Evolutionary conservation across 2,329 filamentous ascomycete genomes (phyloP).

Genomic region (Claviceps fusiformis): DNA sequence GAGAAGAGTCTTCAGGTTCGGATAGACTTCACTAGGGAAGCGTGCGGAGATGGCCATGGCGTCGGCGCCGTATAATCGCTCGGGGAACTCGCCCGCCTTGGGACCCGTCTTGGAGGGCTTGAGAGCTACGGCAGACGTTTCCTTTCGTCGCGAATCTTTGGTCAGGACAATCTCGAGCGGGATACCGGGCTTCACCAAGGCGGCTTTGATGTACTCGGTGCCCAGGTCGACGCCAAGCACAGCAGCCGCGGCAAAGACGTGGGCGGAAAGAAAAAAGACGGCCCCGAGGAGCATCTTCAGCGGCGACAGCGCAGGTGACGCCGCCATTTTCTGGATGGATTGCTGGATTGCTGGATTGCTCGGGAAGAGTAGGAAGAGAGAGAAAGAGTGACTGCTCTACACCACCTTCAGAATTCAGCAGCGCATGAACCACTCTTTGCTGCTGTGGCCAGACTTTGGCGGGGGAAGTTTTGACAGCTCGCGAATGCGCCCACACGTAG

Average conservation of each 20-base stretch:
- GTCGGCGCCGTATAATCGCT: slow-evolving; percentile 84
- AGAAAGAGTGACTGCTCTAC: no score
- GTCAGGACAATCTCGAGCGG: slow-evolving; percentile 96
- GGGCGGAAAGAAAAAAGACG: slow-evolving; percentile 22
- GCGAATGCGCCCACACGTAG: background rate
- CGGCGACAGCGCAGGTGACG: slow-evolving; percentile 20
- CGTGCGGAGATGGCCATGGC: slow-evolving; percentile 75
- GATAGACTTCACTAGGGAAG: slow-evolving; percentile 87
- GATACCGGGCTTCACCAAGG: slow-evolving; percentile 89
- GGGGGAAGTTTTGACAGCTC: background rate
- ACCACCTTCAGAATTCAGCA: background rate
- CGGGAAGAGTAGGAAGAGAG: no score
- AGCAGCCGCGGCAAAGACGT: slow-evolving; percentile 47
- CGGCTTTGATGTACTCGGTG: slow-evolving; percentile 93
- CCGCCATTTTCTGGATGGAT: slow-evolving; percentile 15
- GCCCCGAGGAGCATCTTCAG: slow-evolving; percentile 25
- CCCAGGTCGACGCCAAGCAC: slow-evolving; percentile 90
- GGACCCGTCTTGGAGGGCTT: slow-evolving; percentile 63
- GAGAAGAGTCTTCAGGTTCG: slow-evolving; percentile 84
- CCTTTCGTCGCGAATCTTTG: slow-evolving; percentile 95
- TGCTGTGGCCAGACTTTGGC: background rate
- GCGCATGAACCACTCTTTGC: background rate
- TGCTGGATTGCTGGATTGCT: no score
- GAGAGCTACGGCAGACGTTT: slow-evolving; percentile 80
- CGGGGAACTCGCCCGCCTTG: slow-evolving; percentile 58